A percentile compares a stretch with the other conserved stretches of the same genome.
Conservation (phyloP, 1,284 basidiomycete species). For the Leccinum insolens region DNA sequence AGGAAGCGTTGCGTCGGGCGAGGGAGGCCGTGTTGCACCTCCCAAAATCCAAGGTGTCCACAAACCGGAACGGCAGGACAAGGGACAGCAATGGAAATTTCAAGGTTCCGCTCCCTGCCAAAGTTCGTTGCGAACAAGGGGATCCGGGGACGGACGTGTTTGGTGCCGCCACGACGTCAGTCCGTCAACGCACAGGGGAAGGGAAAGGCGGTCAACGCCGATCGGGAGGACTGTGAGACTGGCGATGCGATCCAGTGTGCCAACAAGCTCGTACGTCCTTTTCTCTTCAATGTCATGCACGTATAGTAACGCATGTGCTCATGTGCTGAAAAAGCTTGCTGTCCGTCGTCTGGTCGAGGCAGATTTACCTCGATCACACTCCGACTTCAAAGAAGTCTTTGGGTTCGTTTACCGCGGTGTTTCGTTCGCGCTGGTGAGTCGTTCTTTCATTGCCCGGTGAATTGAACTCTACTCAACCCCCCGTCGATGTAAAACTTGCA, state of each 20-base stretch:
- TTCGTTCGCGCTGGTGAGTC: constrained; percentile 55
- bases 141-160: constrained; percentile 51
- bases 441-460: not conserved
- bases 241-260: constrained; percentile 39
- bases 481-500: constrained; percentile 19
- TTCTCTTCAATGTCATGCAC: not conserved
- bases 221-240: constrained; percentile 8
- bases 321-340: constrained; percentile 49
- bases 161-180: constrained; percentile 17
- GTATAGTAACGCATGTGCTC: not conserved
- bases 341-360: constrained; percentile 40
- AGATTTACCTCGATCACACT: constrained; percentile 55
- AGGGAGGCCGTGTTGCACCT: constrained; percentile 40
- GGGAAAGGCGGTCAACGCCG: not conserved
- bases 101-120: constrained; percentile 52
- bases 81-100: constrained; percentile 32
- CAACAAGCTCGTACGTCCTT: constrained; percentile 43
- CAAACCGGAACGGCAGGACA: constrained; percentile 14
- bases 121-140: constrained; percentile 29
- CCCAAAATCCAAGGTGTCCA: constrained; percentile 28
- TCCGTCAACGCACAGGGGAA: no score
- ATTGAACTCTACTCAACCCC: not conserved
- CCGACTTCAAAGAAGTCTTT: constrained; percentile 53
- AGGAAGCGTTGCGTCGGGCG: constrained; percentile 34
- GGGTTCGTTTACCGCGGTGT: constrained; percentile 56